Conservation (phyloP, 495 filamentous ascomycete species). For the Bryoglossum gracile region DNA sequence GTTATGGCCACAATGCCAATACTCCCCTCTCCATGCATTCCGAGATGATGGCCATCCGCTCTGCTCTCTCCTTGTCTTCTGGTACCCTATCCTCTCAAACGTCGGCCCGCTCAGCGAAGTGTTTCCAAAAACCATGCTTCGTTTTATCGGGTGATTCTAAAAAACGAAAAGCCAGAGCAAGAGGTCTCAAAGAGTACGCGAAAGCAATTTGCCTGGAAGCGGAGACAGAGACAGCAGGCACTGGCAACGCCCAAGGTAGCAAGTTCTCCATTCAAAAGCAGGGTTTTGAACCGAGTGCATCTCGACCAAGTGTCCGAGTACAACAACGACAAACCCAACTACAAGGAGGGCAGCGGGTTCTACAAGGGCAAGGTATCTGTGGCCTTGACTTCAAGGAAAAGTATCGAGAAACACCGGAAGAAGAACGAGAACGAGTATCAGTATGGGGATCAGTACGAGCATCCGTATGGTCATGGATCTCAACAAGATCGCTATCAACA, state of each 20-base stretch:
- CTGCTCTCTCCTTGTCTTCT: conserved; percentile 38
- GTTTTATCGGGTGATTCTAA: conserved; percentile 40
- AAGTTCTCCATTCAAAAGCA: conserved; percentile 36
- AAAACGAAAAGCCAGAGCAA: conserved; percentile 38
- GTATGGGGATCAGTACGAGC: conserved; percentile 12
- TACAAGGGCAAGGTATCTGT: conserved; percentile 25
- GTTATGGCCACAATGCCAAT: conserved; percentile 25
- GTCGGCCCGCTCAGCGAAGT: conserved; percentile 24
- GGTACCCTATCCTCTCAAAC: conserved; percentile 32
- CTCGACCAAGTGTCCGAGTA: conserved; percentile 30
- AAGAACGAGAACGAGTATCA: conserved; percentile 24
- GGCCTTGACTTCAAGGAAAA: conserved; percentile 20
- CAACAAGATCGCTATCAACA: conserved; percentile 19
- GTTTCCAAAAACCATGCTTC: conserved; percentile 41
- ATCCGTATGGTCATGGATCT: conserved; percentile 16
- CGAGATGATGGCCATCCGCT: conserved; percentile 50
- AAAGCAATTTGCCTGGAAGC: conserved; percentile 32
- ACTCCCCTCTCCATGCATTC: conserved; percentile 43
- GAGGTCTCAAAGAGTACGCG: conserved; percentile 37
- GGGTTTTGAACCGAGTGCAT: conserved; percentile 41
- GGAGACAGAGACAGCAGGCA: conserved; percentile 16
- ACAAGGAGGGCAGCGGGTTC: conserved; percentile 23
- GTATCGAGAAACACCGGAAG: conserved; percentile 29
- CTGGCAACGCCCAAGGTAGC: conserved; percentile 23
- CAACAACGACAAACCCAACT: conserved; percentile 18